Percentiles rank a stretch among this genome's conserved stretches.
These are phyloP conservation scores for Scytalidium lignicola DNA, from an alignment of 2,329 filamentous ascomycete species.

Conservation along the genomic window DNA sequence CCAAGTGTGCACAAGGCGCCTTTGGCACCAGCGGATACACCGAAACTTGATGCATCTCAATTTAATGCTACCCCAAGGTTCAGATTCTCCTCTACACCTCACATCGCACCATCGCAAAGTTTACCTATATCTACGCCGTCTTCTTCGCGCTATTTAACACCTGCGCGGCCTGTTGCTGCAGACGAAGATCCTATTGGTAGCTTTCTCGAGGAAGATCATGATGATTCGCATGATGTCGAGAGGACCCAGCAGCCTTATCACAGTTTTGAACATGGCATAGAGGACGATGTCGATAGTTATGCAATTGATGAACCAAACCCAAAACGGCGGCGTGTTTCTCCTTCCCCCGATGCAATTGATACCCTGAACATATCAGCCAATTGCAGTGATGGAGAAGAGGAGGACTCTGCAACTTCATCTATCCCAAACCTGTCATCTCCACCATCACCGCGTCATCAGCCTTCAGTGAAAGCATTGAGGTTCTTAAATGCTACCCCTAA, in stretches of 20 bases:
- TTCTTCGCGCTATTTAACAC: slow-evolving; percentile 21
- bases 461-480: slow-evolving; percentile 20
- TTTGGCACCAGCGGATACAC: slow-evolving; percentile 17
- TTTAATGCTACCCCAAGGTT: slow-evolving; percentile 30
- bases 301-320: slow-evolving; percentile 14
- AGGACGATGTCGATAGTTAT: slow-evolving; percentile 17
- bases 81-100: slow-evolving; percentile 24
- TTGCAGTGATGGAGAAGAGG: slow-evolving; percentile 3
- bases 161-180: slow-evolving; percentile 12
- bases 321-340: slow-evolving; percentile 24
- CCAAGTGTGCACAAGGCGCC: slow-evolving; percentile 14
- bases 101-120: slow-evolving; percentile 17
- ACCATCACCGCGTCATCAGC: slow-evolving; percentile 11
- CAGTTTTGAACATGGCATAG: slow-evolving; percentile 9
- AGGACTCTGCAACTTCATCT: slow-evolving; percentile 13
- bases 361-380: slow-evolving; percentile 1
- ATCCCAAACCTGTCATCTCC: slow-evolving; percentile 22
- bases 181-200: slow-evolving; percentile 15
- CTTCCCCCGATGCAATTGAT: slow-evolving; percentile 9
- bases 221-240: slow-evolving; percentile 17
- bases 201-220: slow-evolving; percentile 11
- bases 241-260: slow-evolving; percentile 13
- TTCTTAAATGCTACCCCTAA: slow-evolving; percentile 23
- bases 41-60: slow-evolving; percentile 15
- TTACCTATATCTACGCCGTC: slow-evolving; percentile 18